Conservation (phyloP, 768 basidiomycete species). For the Pleurotus sapidus region DNA sequence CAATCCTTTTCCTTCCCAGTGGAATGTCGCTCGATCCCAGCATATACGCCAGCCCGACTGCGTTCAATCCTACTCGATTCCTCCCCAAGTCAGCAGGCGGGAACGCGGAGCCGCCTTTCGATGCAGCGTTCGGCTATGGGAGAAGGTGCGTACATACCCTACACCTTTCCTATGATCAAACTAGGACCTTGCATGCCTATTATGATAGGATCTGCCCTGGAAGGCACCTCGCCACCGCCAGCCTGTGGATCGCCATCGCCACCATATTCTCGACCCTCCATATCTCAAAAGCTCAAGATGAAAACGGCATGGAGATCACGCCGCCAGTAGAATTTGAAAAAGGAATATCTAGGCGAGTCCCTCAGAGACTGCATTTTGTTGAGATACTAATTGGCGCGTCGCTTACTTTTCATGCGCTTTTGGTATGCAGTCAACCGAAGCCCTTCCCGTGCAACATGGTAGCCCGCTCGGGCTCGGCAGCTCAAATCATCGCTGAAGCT, state of each 20-base stretch:
- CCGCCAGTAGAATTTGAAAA: constrained; percentile 33
- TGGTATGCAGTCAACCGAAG: neutral
- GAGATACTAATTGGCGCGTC: neutral
- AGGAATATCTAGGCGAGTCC: constrained; percentile 42
- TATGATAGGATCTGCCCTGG: constrained; percentile 49
- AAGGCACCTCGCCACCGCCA: constrained; percentile 45
- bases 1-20: constrained; percentile 11
- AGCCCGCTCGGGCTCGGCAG: neutral
- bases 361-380: constrained; percentile 2
- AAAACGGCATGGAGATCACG: constrained; percentile 35
- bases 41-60: constrained; percentile 19
- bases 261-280: constrained; percentile 42
- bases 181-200: too few relatives aligned
- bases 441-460: constrained; percentile 1
- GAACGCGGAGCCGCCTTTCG: constrained; percentile 20
- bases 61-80: constrained; percentile 23
- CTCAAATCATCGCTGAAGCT: neutral
- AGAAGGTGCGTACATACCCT: constrained; percentile 16
- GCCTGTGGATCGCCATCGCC: constrained; percentile 42
- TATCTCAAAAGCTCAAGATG: constrained; percentile 37
- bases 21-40: constrained; percentile 22
- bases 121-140: constrained; percentile 27
- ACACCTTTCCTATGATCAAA: too few relatives aligned
- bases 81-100: constrained; percentile 16
- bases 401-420: neutral